A percentile compares a stretch with the other conserved stretches of the same genome.
Evolutionary conservation across 2,329 filamentous ascomycete species (phyloP).

Genomic region (Atkinsonella hypoxylon): DNA sequence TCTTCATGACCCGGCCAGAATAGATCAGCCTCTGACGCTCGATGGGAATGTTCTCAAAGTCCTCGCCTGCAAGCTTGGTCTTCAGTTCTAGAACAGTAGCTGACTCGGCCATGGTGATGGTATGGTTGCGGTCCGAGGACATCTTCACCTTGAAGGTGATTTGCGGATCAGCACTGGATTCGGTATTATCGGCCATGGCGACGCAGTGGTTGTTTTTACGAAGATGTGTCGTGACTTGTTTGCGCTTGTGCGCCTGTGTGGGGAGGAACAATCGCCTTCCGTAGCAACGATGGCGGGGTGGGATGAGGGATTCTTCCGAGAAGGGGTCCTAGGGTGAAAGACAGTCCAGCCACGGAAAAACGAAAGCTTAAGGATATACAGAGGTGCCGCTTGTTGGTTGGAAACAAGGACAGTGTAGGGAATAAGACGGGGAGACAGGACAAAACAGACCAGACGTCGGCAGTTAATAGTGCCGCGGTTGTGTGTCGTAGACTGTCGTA

Average conservation of each 20-base stretch:
- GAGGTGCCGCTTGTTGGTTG: background rate
- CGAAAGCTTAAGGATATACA: background rate
- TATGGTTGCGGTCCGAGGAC: constrained; percentile 79
- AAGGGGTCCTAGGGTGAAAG: background rate
- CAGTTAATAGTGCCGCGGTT: background rate
- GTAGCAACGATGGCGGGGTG: background rate
- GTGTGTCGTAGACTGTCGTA: background rate
- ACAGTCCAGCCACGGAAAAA: background rate
- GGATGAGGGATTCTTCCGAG: background rate
- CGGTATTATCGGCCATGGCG: constrained; percentile 54
- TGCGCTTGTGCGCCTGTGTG: background rate
- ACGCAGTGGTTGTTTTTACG: background rate
- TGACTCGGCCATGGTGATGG: constrained; percentile 64
- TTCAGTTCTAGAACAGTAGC: constrained; percentile 81
- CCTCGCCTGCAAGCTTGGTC: constrained; percentile 66
- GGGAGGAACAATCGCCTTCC: background rate
- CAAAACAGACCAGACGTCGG: background rate
- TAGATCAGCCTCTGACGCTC: constrained; percentile 94
- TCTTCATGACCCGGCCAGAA: constrained; percentile 92
- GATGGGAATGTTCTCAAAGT: constrained; percentile 76
- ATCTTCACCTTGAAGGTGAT: constrained; percentile 96
- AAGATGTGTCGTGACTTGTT: background rate
- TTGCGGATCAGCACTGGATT: constrained; percentile 53
- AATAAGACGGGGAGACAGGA: background rate
- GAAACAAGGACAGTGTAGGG: background rate